Percentiles rank a stretch among this genome's conserved stretches.
phyloP scores from a whole-genome alignment of 768 basidiomycete genomes.

The Amanita phalloides region DNA sequence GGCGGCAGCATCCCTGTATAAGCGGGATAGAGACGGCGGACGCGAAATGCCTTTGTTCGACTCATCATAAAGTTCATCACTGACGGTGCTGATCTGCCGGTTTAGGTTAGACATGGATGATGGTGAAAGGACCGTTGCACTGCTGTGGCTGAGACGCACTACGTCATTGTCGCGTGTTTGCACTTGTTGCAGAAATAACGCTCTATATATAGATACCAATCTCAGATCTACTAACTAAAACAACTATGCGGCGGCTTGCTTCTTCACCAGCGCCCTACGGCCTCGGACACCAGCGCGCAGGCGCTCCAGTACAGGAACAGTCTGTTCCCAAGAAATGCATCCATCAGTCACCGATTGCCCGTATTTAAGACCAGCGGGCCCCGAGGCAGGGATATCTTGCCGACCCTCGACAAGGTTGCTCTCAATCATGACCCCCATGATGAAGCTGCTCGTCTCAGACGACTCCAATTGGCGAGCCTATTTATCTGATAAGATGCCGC shows the following conservation, averaged over 20 bases:
- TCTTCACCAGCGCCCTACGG: slow-evolving; percentile 44
- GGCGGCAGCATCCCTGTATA: slow-evolving; percentile 27
- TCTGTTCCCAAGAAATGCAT: slow-evolving; percentile 85
- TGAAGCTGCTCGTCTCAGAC: slow-evolving; percentile 56
- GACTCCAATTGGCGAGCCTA: slow-evolving; percentile 68
- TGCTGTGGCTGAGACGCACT: not conserved
- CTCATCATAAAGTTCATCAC: not conserved
- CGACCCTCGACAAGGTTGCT: slow-evolving; percentile 83
- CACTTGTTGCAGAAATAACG: not conserved
- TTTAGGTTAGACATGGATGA: not conserved
- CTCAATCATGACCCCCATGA: slow-evolving; percentile 95
- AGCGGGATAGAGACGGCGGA: slow-evolving; percentile 19
- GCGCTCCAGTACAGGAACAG: slow-evolving; percentile 70
- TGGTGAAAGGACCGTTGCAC: not conserved
- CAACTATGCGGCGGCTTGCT: not conserved
- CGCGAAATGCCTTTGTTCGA: not conserved
- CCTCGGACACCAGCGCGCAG: slow-evolving; percentile 83
- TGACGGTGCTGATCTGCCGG: not conserved
- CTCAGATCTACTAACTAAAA: not conserved
- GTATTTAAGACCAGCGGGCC: slow-evolving; percentile 64
- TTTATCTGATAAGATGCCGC: not conserved
- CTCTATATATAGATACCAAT: not conserved
- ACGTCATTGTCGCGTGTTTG: not conserved
- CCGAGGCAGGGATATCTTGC: slow-evolving; percentile 70
- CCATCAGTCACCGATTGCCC: slow-evolving; percentile 86